A percentile compares a stretch with the other conserved stretches of the same genome.
Evolutionary conservation across 2,329 filamentous ascomycete species (phyloP).

Genomic region (Aspergillus ochraceoroseus): DNA sequence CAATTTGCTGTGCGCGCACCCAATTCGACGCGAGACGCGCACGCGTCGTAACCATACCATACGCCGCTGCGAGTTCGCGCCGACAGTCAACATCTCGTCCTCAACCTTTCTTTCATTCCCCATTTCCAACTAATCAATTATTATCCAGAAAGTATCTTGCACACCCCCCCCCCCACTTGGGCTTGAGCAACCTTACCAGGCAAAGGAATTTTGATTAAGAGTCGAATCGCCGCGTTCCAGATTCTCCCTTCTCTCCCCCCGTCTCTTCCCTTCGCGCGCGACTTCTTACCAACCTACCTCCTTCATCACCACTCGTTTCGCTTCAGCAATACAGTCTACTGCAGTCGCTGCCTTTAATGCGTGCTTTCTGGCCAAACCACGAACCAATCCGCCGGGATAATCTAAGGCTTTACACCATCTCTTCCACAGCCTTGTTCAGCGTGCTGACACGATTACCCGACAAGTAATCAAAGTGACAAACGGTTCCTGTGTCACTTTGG

Average conservation of each 20-base stretch:
- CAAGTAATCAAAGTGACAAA: too few relatives aligned
- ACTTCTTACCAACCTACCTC: slow-evolving; percentile 7
- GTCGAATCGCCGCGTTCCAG: slow-evolving; percentile 17
- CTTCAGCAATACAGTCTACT: not conserved
- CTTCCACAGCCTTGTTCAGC: too few relatives aligned
- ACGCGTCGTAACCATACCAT: slow-evolving; percentile 29
- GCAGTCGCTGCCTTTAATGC: not conserved
- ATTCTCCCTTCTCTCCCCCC: slow-evolving; percentile 7
- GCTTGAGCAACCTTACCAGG: slow-evolving; percentile 18
- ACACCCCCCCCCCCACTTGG: slow-evolving; percentile 19
- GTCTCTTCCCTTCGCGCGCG: slow-evolving; percentile 15
- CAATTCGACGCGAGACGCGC: slow-evolving; percentile 27
- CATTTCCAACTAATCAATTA: slow-evolving; percentile 19
- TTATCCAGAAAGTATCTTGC: slow-evolving; percentile 20
- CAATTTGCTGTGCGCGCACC: not conserved
- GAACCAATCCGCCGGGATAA: not conserved
- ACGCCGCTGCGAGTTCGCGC: slow-evolving; percentile 17
- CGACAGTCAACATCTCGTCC: slow-evolving; percentile 19
- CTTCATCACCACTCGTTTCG: slow-evolving; percentile 1
- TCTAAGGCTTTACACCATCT: not conserved
- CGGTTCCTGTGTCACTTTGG: too few relatives aligned
- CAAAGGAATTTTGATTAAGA: slow-evolving; percentile 19
- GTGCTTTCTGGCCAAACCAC: not conserved
- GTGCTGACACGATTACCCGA: too few relatives aligned
- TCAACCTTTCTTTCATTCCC: slow-evolving; percentile 18